Conservation (phyloP, 139 green algal species). For the Zygnema circumcarinatum region DNA sequence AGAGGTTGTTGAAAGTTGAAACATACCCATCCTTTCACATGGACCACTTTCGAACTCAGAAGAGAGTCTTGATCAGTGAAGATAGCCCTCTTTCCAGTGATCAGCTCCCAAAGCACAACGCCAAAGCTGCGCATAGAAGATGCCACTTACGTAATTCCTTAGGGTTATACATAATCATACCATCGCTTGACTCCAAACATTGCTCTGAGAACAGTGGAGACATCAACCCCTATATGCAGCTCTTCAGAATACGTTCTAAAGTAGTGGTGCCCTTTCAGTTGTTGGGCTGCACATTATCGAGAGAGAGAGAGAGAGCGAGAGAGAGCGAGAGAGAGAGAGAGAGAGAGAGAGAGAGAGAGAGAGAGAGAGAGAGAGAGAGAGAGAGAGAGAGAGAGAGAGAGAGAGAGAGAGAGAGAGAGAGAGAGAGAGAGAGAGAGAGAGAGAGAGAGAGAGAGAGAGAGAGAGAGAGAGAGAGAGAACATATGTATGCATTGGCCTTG, state of each 20-base stretch:
- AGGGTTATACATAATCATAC: neutral
- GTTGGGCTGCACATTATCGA: no score
- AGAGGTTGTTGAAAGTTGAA: no score
- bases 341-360: neutral
- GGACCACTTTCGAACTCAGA: no score
- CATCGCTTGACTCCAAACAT: neutral
- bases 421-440: neutral
- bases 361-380: neutral
- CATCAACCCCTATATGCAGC: neutral
- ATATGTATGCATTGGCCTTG: no score
- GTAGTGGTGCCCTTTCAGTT: no score
- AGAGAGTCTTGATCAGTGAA: no score
- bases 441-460: neutral
- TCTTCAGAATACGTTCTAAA: no score
- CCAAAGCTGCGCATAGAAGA: neutral
- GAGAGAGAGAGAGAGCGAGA: neutral
- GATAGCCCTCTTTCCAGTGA: no score
- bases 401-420: neutral
- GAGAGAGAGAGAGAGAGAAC: neutral
- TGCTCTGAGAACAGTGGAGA: no score
- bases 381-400: neutral
- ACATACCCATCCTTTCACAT: no score
- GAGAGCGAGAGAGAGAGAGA: neutral
- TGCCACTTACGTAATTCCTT: neutral
- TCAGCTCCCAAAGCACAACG: neutral